Conservation (phyloP, 371 early-diverging fungal genomes). For the Blyttiomyces sp. region DNA sequence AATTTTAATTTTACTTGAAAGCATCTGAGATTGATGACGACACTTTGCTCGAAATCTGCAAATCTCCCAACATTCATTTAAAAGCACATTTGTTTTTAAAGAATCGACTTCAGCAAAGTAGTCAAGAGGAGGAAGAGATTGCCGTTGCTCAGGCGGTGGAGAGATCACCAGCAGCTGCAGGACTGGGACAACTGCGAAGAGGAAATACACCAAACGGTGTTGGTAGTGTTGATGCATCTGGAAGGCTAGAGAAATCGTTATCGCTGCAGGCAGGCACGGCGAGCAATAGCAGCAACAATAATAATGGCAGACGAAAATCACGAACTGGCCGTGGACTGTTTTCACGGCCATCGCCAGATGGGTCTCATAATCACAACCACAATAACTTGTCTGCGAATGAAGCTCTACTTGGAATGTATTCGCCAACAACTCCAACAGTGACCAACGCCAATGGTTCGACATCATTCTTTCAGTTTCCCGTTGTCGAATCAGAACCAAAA, state of each 20-base stretch:
- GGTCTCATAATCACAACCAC: no score
- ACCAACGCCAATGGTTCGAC: no score
- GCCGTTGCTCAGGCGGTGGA: background rate
- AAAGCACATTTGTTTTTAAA: constrained; percentile 10
- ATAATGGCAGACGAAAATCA: no score
- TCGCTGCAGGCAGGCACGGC: background rate
- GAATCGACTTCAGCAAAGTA: background rate
- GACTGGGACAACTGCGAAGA: no score
- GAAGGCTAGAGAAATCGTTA: background rate
- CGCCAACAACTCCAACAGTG: no score
- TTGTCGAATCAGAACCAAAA: background rate
- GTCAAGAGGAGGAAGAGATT: background rate
- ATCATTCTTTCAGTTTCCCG: background rate
- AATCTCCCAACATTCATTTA: constrained; percentile 2
- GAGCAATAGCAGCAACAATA: no score
- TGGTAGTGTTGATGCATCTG: background rate
- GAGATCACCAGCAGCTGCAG: no score
- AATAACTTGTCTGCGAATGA: no score
- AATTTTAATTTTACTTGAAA: background rate
- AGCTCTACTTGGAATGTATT: no score
- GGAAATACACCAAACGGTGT: background rate
- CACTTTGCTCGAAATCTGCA: constrained; percentile 5
- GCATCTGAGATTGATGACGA: constrained; percentile 4
- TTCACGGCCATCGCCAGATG: no score
- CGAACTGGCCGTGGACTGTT: no score